These are phyloP conservation scores for Colletotrichum destructivum DNA, from an alignment of 2,329 filamentous ascomycete genomes.

Conservation along the genomic window DNA sequence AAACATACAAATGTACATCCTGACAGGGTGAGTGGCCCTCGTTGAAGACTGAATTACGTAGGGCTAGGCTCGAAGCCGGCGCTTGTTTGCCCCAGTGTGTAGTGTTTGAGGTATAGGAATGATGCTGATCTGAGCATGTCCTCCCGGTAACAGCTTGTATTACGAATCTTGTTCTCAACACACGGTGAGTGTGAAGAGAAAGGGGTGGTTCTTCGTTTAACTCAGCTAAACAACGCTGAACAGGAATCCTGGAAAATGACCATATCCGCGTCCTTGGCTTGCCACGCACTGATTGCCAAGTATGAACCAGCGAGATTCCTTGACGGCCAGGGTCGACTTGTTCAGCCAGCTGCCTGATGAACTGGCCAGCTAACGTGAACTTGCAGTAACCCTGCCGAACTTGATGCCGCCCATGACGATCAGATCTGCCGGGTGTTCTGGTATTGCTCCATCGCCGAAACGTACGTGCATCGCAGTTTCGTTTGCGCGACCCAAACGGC, in stretches of 20 bases:
- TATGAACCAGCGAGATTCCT: slow-evolving; percentile 47
- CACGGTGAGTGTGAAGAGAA: slow-evolving; percentile 26
- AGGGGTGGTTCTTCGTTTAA: neutral
- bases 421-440: slow-evolving; percentile 70
- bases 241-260: slow-evolving; percentile 75
- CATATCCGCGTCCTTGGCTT: slow-evolving; percentile 69
- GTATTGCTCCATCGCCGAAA: slow-evolving; percentile 70
- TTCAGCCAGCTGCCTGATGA: neutral
- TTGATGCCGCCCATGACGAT: slow-evolving; percentile 63
- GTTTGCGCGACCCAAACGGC: neutral
- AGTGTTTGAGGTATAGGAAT: neutral
- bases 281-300: slow-evolving; percentile 70
- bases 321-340: neutral
- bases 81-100: neutral
- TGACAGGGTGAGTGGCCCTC: slow-evolving; percentile 64
- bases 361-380: slow-evolving; percentile 14
- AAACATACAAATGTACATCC: slow-evolving; percentile 70
- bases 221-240: slow-evolving; percentile 11
- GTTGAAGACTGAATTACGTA: neutral
- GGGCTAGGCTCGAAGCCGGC: neutral
- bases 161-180: slow-evolving; percentile 63
- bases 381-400: slow-evolving; percentile 59
- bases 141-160: slow-evolving; percentile 59
- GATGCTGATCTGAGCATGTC: slow-evolving; percentile 7
- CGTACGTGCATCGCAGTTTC: slow-evolving; percentile 52